These are phyloP conservation scores for Yamadazyma oceani DNA, from an alignment of 1,139 yeast species.

Conservation along the genomic window DNA sequence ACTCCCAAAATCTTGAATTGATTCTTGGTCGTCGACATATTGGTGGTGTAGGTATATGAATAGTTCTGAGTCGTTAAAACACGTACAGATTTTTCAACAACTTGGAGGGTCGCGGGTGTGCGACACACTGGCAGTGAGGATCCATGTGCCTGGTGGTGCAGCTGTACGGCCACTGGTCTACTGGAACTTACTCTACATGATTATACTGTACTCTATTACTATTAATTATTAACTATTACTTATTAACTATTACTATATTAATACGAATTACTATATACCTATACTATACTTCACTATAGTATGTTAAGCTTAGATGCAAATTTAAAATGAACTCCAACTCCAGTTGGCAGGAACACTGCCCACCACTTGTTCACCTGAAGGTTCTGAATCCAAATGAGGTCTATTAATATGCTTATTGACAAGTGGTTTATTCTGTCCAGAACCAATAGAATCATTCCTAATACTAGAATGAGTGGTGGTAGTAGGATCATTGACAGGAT, in stretches of 20 bases:
- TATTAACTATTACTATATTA: neutral
- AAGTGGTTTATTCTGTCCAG: neutral
- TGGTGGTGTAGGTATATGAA: too few relatives aligned
- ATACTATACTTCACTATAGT: neutral
- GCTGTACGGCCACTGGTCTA: too few relatives aligned
- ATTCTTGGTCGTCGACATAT: conserved; percentile 10
- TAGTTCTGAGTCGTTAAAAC: too few relatives aligned
- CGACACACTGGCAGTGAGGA: too few relatives aligned
- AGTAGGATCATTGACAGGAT: neutral
- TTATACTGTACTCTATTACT: too few relatives aligned
- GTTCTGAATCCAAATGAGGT: conserved; percentile 7
- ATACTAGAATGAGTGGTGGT: neutral
- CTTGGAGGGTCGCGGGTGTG: too few relatives aligned
- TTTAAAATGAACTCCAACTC: conserved; percentile 71
- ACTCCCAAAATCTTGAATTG: conserved; percentile 35
- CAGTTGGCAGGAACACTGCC: conserved; percentile 69
- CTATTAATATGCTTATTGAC: conserved; percentile 10
- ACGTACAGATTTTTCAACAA: neutral
- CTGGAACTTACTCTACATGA: too few relatives aligned
- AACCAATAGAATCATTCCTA: neutral
- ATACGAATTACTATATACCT: neutral
- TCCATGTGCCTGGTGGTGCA: too few relatives aligned
- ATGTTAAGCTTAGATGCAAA: neutral
- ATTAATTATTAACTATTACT: neutral
- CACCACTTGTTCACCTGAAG: conserved; percentile 10